phyloP scores from a whole-genome alignment of 169 alveolate species.

The Plasmodium billcollinsi region DNA sequence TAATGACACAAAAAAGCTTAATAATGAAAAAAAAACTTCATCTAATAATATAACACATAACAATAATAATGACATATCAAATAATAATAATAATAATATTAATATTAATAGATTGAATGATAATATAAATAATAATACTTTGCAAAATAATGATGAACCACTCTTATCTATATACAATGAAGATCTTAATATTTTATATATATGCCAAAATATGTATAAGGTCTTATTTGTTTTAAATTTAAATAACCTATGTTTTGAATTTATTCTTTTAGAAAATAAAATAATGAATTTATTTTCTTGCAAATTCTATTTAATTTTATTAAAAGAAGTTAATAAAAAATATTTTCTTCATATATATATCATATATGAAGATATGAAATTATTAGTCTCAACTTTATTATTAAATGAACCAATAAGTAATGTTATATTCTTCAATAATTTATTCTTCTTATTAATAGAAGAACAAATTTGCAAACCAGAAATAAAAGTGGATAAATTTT shows the following conservation, averaged over 20 bases:
- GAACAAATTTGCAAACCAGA: slow-evolving; percentile 33
- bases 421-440: slow-evolving; percentile 43
- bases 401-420: slow-evolving; percentile 35
- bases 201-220: slow-evolving; percentile 26
- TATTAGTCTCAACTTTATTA: slow-evolving; percentile 16
- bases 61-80: not conserved
- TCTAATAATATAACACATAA: no score
- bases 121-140: not conserved
- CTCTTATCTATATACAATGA: slow-evolving; percentile 52
- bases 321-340: slow-evolving; percentile 31
- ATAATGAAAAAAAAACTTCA: no score
- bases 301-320: slow-evolving; percentile 59
- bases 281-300: slow-evolving; percentile 33
- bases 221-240: slow-evolving; percentile 19
- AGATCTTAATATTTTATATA: slow-evolving; percentile 42
- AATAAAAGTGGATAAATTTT: slow-evolving; percentile 40
- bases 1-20: no score
- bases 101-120: no score
- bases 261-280: slow-evolving; percentile 37
- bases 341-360: slow-evolving; percentile 38
- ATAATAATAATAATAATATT: slow-evolving; percentile 15
- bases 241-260: slow-evolving; percentile 36
- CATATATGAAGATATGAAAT: slow-evolving; percentile 62
- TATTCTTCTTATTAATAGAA: slow-evolving; percentile 42
- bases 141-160: slow-evolving; percentile 11